Conservation (phyloP, 176 grass and related monocot genomes). For the Neostapfia colusana region DNA sequence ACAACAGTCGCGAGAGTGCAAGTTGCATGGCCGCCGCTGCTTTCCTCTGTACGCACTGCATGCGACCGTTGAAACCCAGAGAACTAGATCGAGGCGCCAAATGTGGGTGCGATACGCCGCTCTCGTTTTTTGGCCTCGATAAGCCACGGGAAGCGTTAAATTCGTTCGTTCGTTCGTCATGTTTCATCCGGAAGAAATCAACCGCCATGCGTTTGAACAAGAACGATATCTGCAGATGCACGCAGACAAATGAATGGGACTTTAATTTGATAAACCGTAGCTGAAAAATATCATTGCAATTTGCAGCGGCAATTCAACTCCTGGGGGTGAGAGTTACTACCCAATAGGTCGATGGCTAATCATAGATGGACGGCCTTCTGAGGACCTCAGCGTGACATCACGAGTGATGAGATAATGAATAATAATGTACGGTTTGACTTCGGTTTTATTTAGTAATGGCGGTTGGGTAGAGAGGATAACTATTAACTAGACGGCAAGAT, state of each 20-base stretch:
- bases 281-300: background rate
- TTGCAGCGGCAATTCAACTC: background rate
- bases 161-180: background rate
- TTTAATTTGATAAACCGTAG: background rate
- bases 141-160: background rate
- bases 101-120: too few species aligned
- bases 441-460: background rate
- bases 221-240: background rate
- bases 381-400: slow-evolving; percentile 27
- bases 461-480: background rate
- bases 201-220: background rate
- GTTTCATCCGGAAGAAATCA: background rate
- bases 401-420: slow-evolving; percentile 1
- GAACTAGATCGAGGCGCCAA: too few species aligned
- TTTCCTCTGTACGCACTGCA: background rate
- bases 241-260: background rate
- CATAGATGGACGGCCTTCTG: background rate
- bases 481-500: background rate
- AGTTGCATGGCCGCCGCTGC: background rate
- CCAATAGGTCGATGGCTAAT: background rate
- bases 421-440: background rate
- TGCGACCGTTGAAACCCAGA: background rate
- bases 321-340: background rate
- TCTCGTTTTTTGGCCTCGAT: background rate
- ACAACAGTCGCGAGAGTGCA: background rate